These are phyloP conservation scores for Calamus simplicifolius DNA, from an alignment of 176 grass and related monocot species.

Conservation along the genomic window DNA sequence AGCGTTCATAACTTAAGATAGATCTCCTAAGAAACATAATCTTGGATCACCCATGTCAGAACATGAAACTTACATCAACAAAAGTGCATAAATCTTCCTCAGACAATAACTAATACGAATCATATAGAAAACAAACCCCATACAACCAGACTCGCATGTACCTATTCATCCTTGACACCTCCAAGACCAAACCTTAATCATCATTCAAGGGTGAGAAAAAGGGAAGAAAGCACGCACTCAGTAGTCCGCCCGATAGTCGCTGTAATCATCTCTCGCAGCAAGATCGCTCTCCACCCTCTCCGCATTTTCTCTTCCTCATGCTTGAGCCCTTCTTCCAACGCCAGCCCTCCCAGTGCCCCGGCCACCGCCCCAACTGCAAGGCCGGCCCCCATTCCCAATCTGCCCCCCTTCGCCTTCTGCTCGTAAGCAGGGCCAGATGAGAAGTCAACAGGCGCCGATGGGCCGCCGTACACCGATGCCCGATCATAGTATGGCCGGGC, in stretches of 20 bases:
- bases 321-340: constrained; percentile 55
- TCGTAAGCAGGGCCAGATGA: constrained; percentile 26
- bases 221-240: constrained; percentile 19
- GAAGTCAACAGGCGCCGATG: constrained; percentile 74
- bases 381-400: constrained; percentile 46
- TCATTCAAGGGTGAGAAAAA: too few species aligned
- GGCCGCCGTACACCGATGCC: constrained; percentile 22
- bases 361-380: constrained; percentile 58
- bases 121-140: too few species aligned
- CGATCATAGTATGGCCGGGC: constrained; percentile 31
- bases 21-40: too few species aligned
- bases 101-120: too few species aligned
- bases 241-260: constrained; percentile 54
- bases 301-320: constrained; percentile 68
- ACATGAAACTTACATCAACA: too few species aligned
- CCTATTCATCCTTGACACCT: constrained; percentile 3
- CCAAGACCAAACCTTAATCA: constrained; percentile 25
- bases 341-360: constrained; percentile 44
- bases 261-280: constrained; percentile 41
- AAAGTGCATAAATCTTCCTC: too few species aligned
- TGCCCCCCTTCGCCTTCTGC: constrained; percentile 28
- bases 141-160: neutral
- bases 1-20: too few species aligned
- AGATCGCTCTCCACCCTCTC: constrained; percentile 48
- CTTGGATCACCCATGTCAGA: too few species aligned